phyloP scores from a whole-genome alignment of 164 flowering plant genomes.

The Malania oleifera region DNA sequence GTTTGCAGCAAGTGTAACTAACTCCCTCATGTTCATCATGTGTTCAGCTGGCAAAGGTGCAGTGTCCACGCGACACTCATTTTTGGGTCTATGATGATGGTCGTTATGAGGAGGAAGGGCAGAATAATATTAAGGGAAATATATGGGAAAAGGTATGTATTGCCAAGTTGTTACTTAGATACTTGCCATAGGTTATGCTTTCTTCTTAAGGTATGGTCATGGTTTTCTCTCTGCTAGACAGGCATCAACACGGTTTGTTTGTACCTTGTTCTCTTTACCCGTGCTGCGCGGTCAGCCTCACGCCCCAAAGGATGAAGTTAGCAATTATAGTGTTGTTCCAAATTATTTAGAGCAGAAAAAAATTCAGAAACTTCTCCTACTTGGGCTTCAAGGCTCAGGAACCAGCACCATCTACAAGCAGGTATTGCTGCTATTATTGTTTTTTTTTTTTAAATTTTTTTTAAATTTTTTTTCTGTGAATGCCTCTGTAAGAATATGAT shows the following conservation, averaged over 20 bases:
- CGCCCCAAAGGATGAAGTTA: constrained; percentile 47
- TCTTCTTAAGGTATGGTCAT: constrained; percentile 2
- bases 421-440: constrained; percentile 28
- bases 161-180: not conserved
- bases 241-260: constrained; percentile 72
- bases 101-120: constrained; percentile 97
- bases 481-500: too few species aligned
- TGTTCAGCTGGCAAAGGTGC: constrained; percentile 84
- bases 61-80: constrained; percentile 96
- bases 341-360: constrained; percentile 62
- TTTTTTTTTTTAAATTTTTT: not conserved
- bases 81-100: constrained; percentile 99
- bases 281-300: constrained; percentile 63
- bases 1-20: not conserved
- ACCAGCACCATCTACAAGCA: constrained; percentile 94
- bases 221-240: constrained; percentile 34
- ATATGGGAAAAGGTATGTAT: constrained; percentile 89
- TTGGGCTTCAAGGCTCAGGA: constrained; percentile 81
- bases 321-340: constrained; percentile 60
- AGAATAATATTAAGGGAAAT: constrained; percentile 90
- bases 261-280: constrained; percentile 73
- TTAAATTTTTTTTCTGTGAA: too few species aligned
- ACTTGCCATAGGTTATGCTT: not conserved
- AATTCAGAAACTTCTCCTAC: constrained; percentile 73
- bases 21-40: not conserved